Evolutionary conservation across 2,329 filamentous ascomycete genomes (phyloP).

Genomic region (Thielaviopsis punctulata): DNA sequence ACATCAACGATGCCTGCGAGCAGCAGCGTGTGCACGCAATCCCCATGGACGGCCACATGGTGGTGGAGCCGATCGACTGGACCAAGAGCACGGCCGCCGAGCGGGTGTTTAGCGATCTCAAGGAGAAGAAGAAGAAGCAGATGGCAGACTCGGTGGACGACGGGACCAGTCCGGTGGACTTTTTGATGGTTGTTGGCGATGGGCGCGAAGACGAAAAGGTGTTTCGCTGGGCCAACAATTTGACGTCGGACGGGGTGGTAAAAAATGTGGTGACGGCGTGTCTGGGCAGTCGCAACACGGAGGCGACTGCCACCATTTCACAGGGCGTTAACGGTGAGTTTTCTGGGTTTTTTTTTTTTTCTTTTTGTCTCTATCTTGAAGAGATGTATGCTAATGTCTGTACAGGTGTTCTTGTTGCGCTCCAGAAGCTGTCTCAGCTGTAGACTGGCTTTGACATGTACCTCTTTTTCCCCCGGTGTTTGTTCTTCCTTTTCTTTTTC

Average conservation of each 20-base stretch:
- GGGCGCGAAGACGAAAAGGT: constrained; percentile 86
- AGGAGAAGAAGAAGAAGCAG: constrained; percentile 23
- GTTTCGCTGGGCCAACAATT: constrained; percentile 80
- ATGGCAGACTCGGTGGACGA: constrained; percentile 12
- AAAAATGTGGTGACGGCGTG: constrained; percentile 69
- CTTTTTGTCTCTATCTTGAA: constrained; percentile 1
- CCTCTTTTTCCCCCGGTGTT: not conserved
- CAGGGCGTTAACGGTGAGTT: constrained; percentile 77
- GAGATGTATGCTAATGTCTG: not conserved
- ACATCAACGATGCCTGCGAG: constrained; percentile 88
- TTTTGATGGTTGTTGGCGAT: constrained; percentile 78
- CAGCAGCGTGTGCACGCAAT: constrained; percentile 71
- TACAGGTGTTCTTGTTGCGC: constrained; percentile 26
- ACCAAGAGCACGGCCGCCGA: constrained; percentile 74
- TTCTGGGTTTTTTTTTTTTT: constrained; percentile 8
- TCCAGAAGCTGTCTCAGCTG: constrained; percentile 24
- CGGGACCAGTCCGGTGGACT: constrained; percentile 45
- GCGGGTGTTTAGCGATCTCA: constrained; percentile 48
- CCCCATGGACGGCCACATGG: constrained; percentile 59
- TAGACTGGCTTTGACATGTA: not conserved
- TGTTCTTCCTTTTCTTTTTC: constrained; percentile 4
- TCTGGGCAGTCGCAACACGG: constrained; percentile 71
- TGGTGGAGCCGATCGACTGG: constrained; percentile 73
- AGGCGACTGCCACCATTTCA: constrained; percentile 68
- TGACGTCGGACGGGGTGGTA: constrained; percentile 41